Evolutionary conservation across 2,329 filamentous ascomycete genomes (phyloP), one percentile per base, ranked within the genome.

Genomic region (Boeremia exigua): DNA sequence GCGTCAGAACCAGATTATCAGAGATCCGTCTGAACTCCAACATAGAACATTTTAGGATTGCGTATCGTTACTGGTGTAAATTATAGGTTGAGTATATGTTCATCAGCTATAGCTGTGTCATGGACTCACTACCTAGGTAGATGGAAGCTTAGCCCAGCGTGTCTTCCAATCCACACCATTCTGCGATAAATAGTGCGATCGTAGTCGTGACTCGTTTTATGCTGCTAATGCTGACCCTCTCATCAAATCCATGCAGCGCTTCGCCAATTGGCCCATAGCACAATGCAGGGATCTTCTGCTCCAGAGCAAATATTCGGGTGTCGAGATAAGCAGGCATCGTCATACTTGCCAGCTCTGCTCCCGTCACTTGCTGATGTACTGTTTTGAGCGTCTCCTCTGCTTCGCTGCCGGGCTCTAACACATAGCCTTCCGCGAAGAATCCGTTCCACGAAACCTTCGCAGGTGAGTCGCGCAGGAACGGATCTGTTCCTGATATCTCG

Each of bases 381-480:
- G 27, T 47, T 19, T 44, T 55, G 9, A 65, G 38, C n/a, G 53
- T 10, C 8, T 66, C 50, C 25, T 66, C 61, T 1, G 63, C 63
- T 25, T 56, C 49, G 12, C 59, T 63, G 3, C 61, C 61, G 1
- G 59, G 57, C 11, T 62, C 59, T 14, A 66, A 32, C 11, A 62
- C 61, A 14, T 66, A 66, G 0, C 63, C 63, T 28, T 66, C 63
- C 19, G 63, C 59, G 33, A 63, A 66, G 51, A 66, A 64, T 4
- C 61, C 63, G n/a, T 66, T 66, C 61, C 61, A 66, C 0, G 54
- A 59, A 4, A 66, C 45, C 10, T 57, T 63, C 2, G 63, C 61
- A 6, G 63, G 61, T 8, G 60, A 55, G 27, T 62, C 60, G 30
- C 46, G 52, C 27, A 62, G 36, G 25, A 62, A 62, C 2, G 60